Conservation (phyloP, 73 alveolate genomes). For the Paramecium biaurelia region DNA sequence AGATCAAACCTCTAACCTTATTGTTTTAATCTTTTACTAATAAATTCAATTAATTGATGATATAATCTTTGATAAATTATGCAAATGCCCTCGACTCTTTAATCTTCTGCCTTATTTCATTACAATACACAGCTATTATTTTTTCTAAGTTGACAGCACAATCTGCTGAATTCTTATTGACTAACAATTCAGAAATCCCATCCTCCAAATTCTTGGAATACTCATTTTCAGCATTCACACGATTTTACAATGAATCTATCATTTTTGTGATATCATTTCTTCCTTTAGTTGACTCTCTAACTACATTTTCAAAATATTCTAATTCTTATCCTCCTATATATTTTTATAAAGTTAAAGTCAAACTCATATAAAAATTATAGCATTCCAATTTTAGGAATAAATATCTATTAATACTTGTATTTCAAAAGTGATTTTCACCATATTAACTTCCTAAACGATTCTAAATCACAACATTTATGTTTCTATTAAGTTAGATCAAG, state of each 20-base stretch:
- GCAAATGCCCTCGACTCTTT: background rate
- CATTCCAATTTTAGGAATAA: background rate
- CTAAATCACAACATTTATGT: background rate
- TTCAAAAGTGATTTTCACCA: background rate
- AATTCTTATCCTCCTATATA: background rate
- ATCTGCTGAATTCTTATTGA: background rate
- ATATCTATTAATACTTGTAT: background rate
- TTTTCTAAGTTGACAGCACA: background rate
- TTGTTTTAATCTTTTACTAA: background rate
- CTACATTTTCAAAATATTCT: background rate
- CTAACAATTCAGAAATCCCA: background rate
- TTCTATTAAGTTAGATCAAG: background rate
- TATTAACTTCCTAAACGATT: background rate
- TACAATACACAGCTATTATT: background rate
- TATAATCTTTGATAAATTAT: background rate
- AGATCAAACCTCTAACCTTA: background rate
- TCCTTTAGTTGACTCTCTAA: slow-evolving; percentile 30
- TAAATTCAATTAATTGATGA: background rate
- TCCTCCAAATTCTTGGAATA: background rate
- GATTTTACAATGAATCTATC: background rate
- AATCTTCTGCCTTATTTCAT: background rate
- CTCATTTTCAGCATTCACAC: background rate
- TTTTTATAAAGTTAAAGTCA: background rate
- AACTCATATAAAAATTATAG: slow-evolving; percentile 1
- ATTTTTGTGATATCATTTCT: background rate